Evolutionary conservation across 1,139 yeast genomes (phyloP), one percentile per base, ranked within the genome.

Genomic region (Groenewaldozyma sp.): DNA sequence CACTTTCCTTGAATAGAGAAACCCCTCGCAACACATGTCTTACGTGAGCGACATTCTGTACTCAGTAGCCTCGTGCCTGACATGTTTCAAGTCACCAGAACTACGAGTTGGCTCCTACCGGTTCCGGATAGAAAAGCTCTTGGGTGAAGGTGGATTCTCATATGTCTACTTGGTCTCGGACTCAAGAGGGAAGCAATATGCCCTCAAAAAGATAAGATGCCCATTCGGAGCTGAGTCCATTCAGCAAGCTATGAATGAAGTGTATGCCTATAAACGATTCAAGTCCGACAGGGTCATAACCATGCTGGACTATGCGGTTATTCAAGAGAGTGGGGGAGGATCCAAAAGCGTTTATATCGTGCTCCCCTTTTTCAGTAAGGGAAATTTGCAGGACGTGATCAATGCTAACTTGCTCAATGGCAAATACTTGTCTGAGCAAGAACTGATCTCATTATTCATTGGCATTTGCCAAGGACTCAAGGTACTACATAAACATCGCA

Each of bases 111-210:
- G 63, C 47, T 48, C 60, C 27, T 58, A 60, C 28, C 51, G 53
- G 39, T 60, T 62, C 48, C 50, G 52, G 35, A 80, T 88, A n/a
- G 63, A 76, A 37, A 72, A 76, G 45, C 68, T 88, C 18, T 63
- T 88, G 4, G 95, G 95, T 7, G 96, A 87, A 62, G 94, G 95
- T 1, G 94, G 94, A 4, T 82, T 82, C 55, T 79, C 94, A 1
- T 86, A 82, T 53, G 94, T 86, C n/a, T 88, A 88, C 54, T 65
- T 86, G 28, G 95, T 86, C 6, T 69, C 71, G 49, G 70, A 76
- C 26, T 59, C 64, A 43, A 65, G 66, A 36, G 70, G 71, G 38
- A 68, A 76, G 22, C 56, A 64, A 19, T 82, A 74, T 53, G 95
- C 95, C 2, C 63, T 88, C 53, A 87, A 88, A 63, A 82, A 83